These are phyloP conservation scores for Ceratocystis harringtonii DNA, from an alignment of 2,329 filamentous ascomycete genomes.

Conservation along the genomic window DNA sequence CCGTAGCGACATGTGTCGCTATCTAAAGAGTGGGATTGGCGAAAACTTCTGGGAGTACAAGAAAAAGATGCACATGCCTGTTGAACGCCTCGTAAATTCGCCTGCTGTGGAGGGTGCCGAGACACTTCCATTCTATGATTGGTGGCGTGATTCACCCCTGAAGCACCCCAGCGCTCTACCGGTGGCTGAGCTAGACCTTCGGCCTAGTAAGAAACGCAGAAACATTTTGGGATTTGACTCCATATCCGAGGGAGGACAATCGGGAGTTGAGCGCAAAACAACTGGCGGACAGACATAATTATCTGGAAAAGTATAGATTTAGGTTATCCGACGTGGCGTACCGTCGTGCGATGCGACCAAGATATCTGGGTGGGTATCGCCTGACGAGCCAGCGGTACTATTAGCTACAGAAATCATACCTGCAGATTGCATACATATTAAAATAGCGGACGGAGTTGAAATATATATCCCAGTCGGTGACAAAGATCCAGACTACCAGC, in stretches of 20 bases:
- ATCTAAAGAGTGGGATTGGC: neutral
- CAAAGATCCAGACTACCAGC: neutral
- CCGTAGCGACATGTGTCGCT: neutral
- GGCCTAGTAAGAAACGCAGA: neutral
- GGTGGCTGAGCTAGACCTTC: neutral
- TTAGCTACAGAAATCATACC: no score
- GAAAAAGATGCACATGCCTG: neutral
- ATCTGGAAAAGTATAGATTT: neutral
- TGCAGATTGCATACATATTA: no score
- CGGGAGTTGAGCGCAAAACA: neutral
- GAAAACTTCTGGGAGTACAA: constrained; percentile 8
- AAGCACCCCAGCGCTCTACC: neutral
- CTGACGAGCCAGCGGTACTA: no score
- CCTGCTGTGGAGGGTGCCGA: neutral
- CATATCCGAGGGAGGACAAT: neutral
- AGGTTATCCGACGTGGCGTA: no score
- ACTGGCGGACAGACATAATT: neutral
- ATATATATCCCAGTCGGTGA: no score
- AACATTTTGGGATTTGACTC: neutral
- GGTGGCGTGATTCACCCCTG: neutral
- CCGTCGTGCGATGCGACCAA: no score
- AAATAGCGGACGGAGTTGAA: no score
- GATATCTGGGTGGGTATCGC: no score
- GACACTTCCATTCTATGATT: neutral
- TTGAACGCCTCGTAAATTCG: neutral